Evolutionary conservation across 306 rosid species (phyloP), one percentile per base, ranked within the genome.

Genomic region (Dalbergia cochinchinensis): DNA sequence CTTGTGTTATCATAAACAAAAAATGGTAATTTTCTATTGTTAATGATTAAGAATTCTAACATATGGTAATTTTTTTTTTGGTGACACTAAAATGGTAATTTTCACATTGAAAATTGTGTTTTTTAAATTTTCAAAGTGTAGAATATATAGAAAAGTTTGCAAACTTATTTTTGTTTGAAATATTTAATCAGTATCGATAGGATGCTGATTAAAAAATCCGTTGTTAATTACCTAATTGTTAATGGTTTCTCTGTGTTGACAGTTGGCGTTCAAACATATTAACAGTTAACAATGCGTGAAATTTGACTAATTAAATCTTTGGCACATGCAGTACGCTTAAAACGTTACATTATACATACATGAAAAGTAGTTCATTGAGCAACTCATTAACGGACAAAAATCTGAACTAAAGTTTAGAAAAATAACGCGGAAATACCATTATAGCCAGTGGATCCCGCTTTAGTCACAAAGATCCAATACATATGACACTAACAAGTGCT

Each of bases 401-500:
- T 71, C n/a, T 50, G 31, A 70, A 35, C 31, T 58, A 48, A 0
- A 20, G 51, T 35, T 53, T 6, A 53, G 19, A 13, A 53, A 53
- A 14, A 15, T 11, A 8, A 53, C 39, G 8, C 2, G 15, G 16
- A 11, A 47, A 74, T 45, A 74, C 39, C 12, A 65, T 74, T 34
- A 57, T 81, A 53, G 16, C 34, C n/a, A 64, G 63, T 59, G 70
- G 74, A 65, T 65, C 64, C 50, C 13, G 18, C 74, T 73, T 80
- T 73, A 65, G 11, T 50, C 26, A 26, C 48, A 47, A 50, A 66
- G 7, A 45, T 34, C 80, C 70, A 45, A 45, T 33, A 58, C 57
- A 74, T 80, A 65, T 74, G 55, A 20, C 58, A 58, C 54, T 37
- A 26, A 81, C n/a, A 48, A 77, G 78, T 61, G 78, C 34, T 14